Base-by-base conservation (phyloP, 305 asterid genomes). In the Fraxinus platypoda region DNA sequence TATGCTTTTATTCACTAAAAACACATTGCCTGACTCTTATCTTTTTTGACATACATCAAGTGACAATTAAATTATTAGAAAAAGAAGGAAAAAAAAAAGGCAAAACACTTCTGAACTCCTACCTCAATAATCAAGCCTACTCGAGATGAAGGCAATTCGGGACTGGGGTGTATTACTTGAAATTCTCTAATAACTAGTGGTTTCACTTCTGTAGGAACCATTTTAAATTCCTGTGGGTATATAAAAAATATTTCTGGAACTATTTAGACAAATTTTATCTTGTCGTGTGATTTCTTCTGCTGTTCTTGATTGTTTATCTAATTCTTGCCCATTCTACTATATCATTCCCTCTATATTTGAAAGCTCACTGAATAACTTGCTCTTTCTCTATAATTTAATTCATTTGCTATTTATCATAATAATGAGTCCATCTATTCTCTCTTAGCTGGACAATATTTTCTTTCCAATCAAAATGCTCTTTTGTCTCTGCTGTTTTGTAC, bases 71-170 rank as follows among this genome's bases (percentile, higher is more conserved):
- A 25, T 64, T 64, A 8, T 11, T 64, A 23, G 12, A 64, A 25
- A 62, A 62, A 41, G 49, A 64, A 25, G 17, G 6, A 11, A 1
- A 8, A 25, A 17, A 64, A 3, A 25, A 9, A 8, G 21, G 99
- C 93, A 64, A 96, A 3, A 23, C n/a, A 25, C 34, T 64, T 64
- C 33, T 25, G n/a, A 64, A 64, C 34, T 64, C 34, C 34, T 21
- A 0, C 73, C n/a, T 64, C n/a, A 25, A 64, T 64, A 64, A 21
- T 64, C 73, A 64, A 12, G n/a, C 73, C 73, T 11, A 25, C 7
- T 64, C 7, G 11, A 64, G 13, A 64, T 25, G 70, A 59, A 59
- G 28, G 73, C 34, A 64, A 64, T 23, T 64, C 15, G 6, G 34
- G 34, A 26, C 73, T 23, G 8, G 34, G 73, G 73, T 23, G 73